Percentiles rank a stretch among this genome's conserved stretches.
These are phyloP conservation scores for Vitis labrusca DNA, from an alignment of 164 flowering plant genomes.

Conservation along the genomic window DNA sequence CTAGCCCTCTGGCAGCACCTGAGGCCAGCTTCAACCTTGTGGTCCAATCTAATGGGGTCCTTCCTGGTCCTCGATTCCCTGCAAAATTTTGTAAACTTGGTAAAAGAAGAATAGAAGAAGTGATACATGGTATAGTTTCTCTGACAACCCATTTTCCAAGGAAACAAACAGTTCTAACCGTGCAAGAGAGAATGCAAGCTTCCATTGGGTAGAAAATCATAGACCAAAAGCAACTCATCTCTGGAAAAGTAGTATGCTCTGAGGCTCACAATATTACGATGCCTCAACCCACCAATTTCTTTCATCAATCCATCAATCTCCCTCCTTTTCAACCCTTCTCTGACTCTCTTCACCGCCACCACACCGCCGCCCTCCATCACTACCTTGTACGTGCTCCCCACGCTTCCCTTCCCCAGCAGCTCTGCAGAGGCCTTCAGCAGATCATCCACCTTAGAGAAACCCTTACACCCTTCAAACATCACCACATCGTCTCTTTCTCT, in stretches of 20 bases:
- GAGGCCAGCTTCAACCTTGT: conserved; percentile 41
- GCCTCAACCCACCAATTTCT: conserved; percentile 44
- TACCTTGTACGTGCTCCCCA: conserved; percentile 57
- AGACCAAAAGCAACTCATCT: conserved; percentile 53
- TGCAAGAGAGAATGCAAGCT: conserved; percentile 56
- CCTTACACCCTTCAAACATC: conserved; percentile 24
- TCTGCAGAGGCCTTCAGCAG: conserved; percentile 46
- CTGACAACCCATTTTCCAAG: not conserved
- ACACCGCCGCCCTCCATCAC: conserved; percentile 38
- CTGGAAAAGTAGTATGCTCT: conserved; percentile 47
- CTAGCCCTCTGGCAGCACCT: conserved; percentile 42
- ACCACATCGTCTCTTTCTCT: no score
- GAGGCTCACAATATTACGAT: conserved; percentile 43
- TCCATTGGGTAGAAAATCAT: conserved; percentile 47
- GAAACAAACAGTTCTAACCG: conserved; percentile 28
- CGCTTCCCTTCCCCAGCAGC: conserved; percentile 56
- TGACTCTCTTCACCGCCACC: conserved; percentile 52
- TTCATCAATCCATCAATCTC: conserved; percentile 39
- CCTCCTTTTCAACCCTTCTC: conserved; percentile 35
- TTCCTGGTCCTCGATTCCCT: conserved; percentile 47
- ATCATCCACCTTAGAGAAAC: conserved; percentile 28
- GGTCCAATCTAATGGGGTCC: conserved; percentile 43
- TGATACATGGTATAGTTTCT: not conserved
- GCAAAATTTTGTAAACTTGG: not conserved
- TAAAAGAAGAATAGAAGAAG: not conserved